A percentile compares a stretch with the other conserved stretches of the same genome.
Conservation (phyloP, 805 yeast species). For the Candida patagonica region DNA sequence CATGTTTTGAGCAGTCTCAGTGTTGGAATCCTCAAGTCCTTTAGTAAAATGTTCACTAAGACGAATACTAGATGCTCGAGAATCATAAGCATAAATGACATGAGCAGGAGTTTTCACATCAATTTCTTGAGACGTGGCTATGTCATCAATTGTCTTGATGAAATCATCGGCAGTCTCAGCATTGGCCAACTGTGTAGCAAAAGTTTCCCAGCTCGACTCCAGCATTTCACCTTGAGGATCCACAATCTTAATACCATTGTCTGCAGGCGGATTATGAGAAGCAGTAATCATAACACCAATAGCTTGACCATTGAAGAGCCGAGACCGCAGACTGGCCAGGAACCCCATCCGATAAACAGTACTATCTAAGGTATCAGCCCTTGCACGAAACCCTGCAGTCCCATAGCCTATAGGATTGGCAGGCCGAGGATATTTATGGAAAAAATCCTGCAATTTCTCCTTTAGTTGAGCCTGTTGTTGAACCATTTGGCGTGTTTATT, state of each 20-base stretch:
- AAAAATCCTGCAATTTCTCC: slow-evolving; percentile 2
- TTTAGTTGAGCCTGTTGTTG: background rate
- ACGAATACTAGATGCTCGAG: slow-evolving; percentile 74
- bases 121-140: slow-evolving; percentile 38
- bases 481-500: no score
- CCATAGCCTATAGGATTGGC: slow-evolving; percentile 56
- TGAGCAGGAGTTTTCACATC: slow-evolving; percentile 35
- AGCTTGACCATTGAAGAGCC: slow-evolving; percentile 52
- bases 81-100: slow-evolving; percentile 74
- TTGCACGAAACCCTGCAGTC: slow-evolving; percentile 93
- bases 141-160: slow-evolving; percentile 28
- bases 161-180: slow-evolving; percentile 41
- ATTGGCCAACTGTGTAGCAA: slow-evolving; percentile 77
- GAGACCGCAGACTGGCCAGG: slow-evolving; percentile 76
- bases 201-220: slow-evolving; percentile 69
- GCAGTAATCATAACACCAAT: slow-evolving; percentile 98
- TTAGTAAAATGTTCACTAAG: slow-evolving; percentile 50
- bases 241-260: slow-evolving; percentile 88
- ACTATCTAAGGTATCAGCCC: slow-evolving; percentile 60
- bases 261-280: slow-evolving; percentile 86
- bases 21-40: slow-evolving; percentile 43
- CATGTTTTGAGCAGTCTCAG: slow-evolving; percentile 41
- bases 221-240: slow-evolving; percentile 92
- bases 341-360: slow-evolving; percentile 80
- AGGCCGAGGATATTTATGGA: slow-evolving; percentile 38